Evolutionary conservation across 148 eudicot genomes (phyloP).

Genomic region (Amaranthus hypochondriacus): DNA sequence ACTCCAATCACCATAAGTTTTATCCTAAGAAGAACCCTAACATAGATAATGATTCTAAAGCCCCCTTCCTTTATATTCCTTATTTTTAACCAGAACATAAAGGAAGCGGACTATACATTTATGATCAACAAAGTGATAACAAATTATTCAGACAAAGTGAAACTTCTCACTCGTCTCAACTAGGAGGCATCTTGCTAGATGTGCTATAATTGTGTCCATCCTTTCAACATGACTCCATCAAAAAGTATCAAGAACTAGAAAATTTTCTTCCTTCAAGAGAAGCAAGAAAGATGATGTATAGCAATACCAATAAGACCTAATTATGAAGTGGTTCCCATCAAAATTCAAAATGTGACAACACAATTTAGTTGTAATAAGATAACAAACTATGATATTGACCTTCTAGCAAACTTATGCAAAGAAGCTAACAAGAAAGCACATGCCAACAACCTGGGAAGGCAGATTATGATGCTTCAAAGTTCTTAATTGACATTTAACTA

Average conservation of each 20-base stretch:
- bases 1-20: not conserved
- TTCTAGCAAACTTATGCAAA: not conserved
- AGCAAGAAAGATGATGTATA: not conserved
- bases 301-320: not conserved
- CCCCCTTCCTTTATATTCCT: not conserved
- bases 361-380: not conserved
- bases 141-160: too few relatives aligned
- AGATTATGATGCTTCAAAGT: not conserved
- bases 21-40: not conserved
- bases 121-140: not conserved
- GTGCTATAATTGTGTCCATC: not conserved
- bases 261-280: not conserved
- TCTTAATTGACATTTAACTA: not conserved
- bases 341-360: not conserved
- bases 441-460: not conserved
- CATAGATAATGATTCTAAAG: not conserved
- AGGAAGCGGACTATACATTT: not conserved
- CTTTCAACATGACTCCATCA: not conserved
- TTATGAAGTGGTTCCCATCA: not conserved
- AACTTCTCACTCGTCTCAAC: not conserved
- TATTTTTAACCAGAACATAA: not conserved
- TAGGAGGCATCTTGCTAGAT: not conserved
- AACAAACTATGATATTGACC: not conserved
- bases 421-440: not conserved
- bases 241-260: not conserved